A percentile compares a stretch with the other conserved stretches of the same genome.
These are phyloP conservation scores for Tetramitus jugosus DNA, from an alignment of 208 protist species.

Conservation along the genomic window DNA sequence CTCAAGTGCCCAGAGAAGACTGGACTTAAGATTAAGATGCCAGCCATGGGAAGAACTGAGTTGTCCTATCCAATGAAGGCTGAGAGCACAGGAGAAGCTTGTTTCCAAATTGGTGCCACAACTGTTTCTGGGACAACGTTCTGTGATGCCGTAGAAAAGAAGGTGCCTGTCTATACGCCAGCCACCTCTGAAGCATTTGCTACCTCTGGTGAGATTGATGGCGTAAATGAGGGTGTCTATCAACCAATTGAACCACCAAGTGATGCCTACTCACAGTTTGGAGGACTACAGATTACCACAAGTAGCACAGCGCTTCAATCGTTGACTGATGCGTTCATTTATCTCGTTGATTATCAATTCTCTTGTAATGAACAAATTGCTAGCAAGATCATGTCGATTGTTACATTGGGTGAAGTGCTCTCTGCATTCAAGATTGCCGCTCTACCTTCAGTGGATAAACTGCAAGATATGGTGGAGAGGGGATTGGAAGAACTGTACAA, in stretches of 20 bases:
- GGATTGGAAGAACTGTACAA: background rate
- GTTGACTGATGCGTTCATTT: conserved; percentile 32
- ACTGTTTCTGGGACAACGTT: background rate
- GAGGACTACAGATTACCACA: conserved; percentile 22
- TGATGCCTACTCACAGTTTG: conserved; percentile 24
- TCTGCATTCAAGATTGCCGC: background rate
- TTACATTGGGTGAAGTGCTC: background rate
- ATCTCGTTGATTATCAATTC: conserved; percentile 27
- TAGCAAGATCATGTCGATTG: background rate
- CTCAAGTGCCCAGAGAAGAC: background rate
- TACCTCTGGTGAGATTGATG: conserved; percentile 15
- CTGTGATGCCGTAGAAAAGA: conserved; percentile 18
- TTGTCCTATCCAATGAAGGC: conserved; percentile 16
- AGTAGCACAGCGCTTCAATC: conserved; percentile 18
- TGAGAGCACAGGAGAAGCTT: background rate
- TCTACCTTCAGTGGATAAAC: background rate
- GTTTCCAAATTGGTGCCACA: conserved; percentile 26
- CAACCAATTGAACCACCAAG: conserved; percentile 21
- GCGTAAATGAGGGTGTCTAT: background rate
- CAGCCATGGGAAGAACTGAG: background rate
- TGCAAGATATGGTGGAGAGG: background rate
- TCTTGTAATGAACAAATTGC: conserved; percentile 22
- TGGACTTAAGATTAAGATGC: background rate
- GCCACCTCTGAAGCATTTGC: conserved; percentile 32
- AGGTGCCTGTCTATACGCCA: conserved; percentile 23